Base-by-base conservation (phyloP, 345 rosid genomes). In the Xanthoceras sorbifolium region DNA sequence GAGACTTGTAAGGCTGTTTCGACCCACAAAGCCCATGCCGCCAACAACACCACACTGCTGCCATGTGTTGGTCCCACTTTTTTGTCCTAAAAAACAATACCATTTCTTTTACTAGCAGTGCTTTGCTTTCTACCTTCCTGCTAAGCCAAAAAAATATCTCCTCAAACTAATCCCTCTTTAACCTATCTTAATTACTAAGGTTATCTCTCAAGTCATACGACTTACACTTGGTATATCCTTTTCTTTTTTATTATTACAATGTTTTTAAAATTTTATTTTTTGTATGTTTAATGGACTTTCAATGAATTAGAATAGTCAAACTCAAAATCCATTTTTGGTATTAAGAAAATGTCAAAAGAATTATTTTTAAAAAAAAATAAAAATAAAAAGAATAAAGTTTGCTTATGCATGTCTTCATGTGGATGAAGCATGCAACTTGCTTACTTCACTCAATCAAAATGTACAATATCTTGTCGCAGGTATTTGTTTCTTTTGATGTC, bases 21-120 rank as follows among this genome's bases (percentile, higher is more conserved):
- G 76, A 79, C 81, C 87, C 86, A 74, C 84, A 38, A 32, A 81
- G 83, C 90, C 91, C 93, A 83, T 80, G 12, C 87, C 34, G 85
- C 89, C 90, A 86, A 69, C 90, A 48, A 60, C 67, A 18, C 78
- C 28, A 5, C 64, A 6, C 72, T 32, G 1, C 3, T 18, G 72
- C 81, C 85, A 80, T 69, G 67, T 76, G 70, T 79, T 50, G 82
- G 60, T 71, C 83, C 86, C 85, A 64, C 84, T 7, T 34, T 54
- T 25, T 62, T n/a, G 63, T 29, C 70, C 36, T 25, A 7, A 6
- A 3, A 14, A 14, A 9, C 57, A 15, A 7, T 7, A 61, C 36
- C 10, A n/a, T 54, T 32, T 61, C 42, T 5, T 9, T 32, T 34
- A 9, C 42, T 18, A n/a, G 62, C 8, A 54, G 3, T 31, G 28